phyloP scores from a whole-genome alignment of 2,329 filamentous ascomycete species.

The Epichloe elymi region DNA sequence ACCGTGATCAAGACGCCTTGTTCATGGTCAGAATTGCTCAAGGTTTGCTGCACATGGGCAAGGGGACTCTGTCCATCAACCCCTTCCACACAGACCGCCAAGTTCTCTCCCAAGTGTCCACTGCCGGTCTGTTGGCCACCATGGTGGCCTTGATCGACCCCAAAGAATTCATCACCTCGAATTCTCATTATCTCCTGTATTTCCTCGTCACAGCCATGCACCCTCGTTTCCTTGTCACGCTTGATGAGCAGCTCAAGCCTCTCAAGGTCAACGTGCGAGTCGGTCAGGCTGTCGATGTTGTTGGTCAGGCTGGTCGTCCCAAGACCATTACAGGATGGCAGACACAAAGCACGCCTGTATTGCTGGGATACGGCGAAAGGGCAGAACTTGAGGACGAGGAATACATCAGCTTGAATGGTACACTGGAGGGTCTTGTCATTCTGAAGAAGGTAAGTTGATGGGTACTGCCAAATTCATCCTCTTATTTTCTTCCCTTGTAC shows the following conservation, averaged over 20 bases:
- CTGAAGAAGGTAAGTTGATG: conserved; percentile 68
- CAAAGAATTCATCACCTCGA: conserved; percentile 62
- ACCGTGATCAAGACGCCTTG: conserved; percentile 85
- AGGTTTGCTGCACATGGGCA: conserved; percentile 96
- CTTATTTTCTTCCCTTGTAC: background rate
- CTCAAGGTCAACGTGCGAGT: conserved; percentile 93
- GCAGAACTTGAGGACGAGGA: conserved; percentile 96
- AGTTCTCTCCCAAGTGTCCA: conserved; percentile 81
- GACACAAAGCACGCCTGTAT: conserved; percentile 95
- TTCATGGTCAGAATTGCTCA: conserved; percentile 99
- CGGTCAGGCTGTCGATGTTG: conserved; percentile 94
- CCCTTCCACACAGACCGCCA: conserved; percentile 99
- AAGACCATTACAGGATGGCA: conserved; percentile 99
- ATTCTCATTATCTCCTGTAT: conserved; percentile 86
- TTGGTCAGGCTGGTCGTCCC: conserved; percentile 88
- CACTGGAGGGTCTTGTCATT: conserved; percentile 88
- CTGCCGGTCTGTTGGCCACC: conserved; percentile 79
- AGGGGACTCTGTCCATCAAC: conserved; percentile 88
- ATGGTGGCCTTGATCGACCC: conserved; percentile 90
- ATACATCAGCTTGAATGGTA: conserved; percentile 84
- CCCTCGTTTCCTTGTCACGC: conserved; percentile 87
- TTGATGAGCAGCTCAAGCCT: conserved; percentile 89
- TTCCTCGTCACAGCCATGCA: conserved; percentile 95
- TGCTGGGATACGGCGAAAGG: conserved; percentile 87
- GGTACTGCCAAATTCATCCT: background rate